phyloP scores from a whole-genome alignment of 768 basidiomycete species.

The Auricularia sp. region DNA sequence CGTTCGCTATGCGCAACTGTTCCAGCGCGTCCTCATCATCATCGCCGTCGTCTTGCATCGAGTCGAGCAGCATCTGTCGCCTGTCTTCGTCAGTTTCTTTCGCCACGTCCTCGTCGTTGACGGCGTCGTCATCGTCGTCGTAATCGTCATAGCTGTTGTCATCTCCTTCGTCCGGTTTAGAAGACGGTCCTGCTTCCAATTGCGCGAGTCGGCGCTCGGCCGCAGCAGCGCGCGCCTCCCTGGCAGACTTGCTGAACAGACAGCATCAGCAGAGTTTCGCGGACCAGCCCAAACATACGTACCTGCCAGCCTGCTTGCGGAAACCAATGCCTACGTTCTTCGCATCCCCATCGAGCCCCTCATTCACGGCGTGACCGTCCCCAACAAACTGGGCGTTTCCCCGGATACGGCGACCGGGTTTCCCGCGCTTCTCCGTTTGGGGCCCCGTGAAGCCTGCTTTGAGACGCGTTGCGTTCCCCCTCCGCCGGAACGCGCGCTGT shows the following conservation, averaged over 20 bases:
- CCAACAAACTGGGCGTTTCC: conserved; percentile 51
- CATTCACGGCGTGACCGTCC: conserved; percentile 42
- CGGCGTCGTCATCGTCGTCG: conserved; percentile 13
- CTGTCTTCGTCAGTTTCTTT: conserved; percentile 38
- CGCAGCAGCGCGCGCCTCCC: conserved; percentile 71
- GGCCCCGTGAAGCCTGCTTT: conserved; percentile 42
- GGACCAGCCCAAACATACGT: conserved; percentile 33
- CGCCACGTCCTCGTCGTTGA: conserved; percentile 17
- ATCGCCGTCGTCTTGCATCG: conserved; percentile 34
- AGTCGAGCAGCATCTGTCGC: conserved; percentile 39
- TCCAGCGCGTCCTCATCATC: conserved; percentile 14
- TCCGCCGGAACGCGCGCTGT: conserved; percentile 36
- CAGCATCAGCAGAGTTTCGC: background rate
- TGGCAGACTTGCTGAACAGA: conserved; percentile 54
- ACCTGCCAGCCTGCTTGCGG: conserved; percentile 46
- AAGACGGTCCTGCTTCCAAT: conserved; percentile 5
- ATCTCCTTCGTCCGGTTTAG: conserved; percentile 11
- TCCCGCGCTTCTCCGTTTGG: conserved; percentile 58
- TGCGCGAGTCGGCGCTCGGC: conserved; percentile 45
- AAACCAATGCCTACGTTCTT: conserved; percentile 49
- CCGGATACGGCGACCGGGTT: conserved; percentile 59
- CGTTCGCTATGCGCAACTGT: background rate
- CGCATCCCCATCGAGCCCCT: conserved; percentile 25
- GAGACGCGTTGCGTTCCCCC: conserved; percentile 23
- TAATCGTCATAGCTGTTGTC: conserved; percentile 10